phyloP scores from a whole-genome alignment of 345 rosid species.

The Bruguiera gymnorhiza region DNA sequence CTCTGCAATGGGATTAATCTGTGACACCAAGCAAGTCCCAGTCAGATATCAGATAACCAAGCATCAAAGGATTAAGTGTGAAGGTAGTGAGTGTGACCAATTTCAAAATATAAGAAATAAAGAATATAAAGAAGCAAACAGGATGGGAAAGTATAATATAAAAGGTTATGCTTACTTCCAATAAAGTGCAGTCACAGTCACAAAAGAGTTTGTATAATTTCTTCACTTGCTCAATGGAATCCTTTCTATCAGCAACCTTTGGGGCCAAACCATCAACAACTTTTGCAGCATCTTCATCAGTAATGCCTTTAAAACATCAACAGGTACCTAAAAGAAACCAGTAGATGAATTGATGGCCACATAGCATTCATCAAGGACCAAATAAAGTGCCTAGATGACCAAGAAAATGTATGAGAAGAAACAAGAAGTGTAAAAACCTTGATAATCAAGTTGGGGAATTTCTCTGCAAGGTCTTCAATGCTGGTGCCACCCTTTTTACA shows the following conservation, averaged over 20 bases:
- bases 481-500: conserved; percentile 99
- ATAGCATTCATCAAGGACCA: conserved; percentile 9
- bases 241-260: conserved; percentile 70
- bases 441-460: conserved; percentile 92
- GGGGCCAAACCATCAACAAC: conserved; percentile 96
- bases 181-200: conserved; percentile 78
- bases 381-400: conserved; percentile 5
- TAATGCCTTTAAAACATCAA: conserved; percentile 90
- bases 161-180: conserved; percentile 68
- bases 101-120: not conserved
- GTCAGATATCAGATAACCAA: conserved; percentile 8
- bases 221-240: conserved; percentile 94
- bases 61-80: not conserved
- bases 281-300: conserved; percentile 94
- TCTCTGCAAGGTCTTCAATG: conserved; percentile 99
- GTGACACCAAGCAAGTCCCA: conserved; percentile 15
- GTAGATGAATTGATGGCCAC: conserved; percentile 13
- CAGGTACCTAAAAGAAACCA: conserved; percentile 61
- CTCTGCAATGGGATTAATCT: conserved; percentile 99
- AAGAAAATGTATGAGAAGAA: conserved; percentile 14
- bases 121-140: too few species aligned
- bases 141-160: not conserved
- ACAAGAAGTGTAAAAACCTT: conserved; percentile 47
- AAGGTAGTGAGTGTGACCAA: not conserved
- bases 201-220: conserved; percentile 88